These are phyloP conservation scores for Trichoderma endophyticum DNA, from an alignment of 2,329 filamentous ascomycete species.

Conservation along the genomic window DNA sequence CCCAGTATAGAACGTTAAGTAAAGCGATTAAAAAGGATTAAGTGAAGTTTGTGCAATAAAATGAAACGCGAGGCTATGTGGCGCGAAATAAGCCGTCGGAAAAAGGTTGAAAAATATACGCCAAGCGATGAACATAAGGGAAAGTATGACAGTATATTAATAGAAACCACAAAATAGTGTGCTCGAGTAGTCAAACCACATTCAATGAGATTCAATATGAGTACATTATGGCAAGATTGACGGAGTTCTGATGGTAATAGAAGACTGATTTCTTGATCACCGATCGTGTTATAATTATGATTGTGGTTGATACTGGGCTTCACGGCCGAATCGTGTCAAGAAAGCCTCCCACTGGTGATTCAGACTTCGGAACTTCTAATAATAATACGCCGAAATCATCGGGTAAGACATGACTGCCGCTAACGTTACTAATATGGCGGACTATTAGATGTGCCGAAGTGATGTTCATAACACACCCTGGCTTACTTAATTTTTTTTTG, in stretches of 20 bases:
- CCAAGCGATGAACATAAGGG: too few relatives aligned
- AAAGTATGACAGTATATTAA: not conserved
- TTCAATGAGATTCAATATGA: too few relatives aligned
- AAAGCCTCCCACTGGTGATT: not conserved
- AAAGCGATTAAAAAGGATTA: not conserved
- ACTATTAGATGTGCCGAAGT: not conserved
- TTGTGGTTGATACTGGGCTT: not conserved
- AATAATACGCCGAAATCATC: not conserved
- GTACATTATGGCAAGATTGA: too few relatives aligned
- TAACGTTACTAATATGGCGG: not conserved
- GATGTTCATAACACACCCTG: not conserved
- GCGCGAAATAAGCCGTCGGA: not conserved
- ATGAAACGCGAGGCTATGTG: not conserved
- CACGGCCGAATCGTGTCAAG: not conserved
- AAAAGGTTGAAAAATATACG: too few relatives aligned
- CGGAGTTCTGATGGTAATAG: too few relatives aligned
- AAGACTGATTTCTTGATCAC: not conserved
- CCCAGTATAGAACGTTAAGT: not conserved
- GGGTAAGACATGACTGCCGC: not conserved
- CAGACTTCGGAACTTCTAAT: not conserved
- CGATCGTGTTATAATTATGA: not conserved
- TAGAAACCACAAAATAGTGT: too few relatives aligned
- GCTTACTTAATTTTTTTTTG: not conserved
- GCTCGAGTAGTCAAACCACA: too few relatives aligned
- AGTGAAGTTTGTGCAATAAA: not conserved